Conservation (phyloP, 495 filamentous ascomycete genomes). For the Penicillium odoratum region DNA sequence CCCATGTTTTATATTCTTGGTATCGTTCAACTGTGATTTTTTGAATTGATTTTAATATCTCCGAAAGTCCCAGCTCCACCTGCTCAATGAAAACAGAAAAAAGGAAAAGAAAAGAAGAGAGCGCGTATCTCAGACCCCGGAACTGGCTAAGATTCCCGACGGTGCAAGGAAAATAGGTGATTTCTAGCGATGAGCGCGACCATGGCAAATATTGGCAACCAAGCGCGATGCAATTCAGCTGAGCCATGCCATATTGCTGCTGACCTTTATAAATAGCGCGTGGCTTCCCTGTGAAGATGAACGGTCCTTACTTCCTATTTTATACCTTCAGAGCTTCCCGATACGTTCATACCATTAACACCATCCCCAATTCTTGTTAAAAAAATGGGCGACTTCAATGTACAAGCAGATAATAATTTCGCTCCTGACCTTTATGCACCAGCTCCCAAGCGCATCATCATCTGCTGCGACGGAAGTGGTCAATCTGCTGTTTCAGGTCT, state of each 20-base stretch:
- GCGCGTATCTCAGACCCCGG: neutral
- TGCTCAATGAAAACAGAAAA: neutral
- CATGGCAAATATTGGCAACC: neutral
- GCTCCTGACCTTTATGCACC: neutral
- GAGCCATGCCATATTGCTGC: neutral
- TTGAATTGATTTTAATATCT: too few relatives aligned
- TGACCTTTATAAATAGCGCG: neutral
- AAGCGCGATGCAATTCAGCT: neutral
- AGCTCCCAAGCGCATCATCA: slow-evolving; percentile 5
- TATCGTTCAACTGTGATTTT: too few relatives aligned
- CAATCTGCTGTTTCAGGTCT: slow-evolving; percentile 19
- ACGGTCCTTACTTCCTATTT: neutral
- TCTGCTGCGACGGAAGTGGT: slow-evolving; percentile 24
- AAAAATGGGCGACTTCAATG: neutral
- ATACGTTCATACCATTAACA: neutral
- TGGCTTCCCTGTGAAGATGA: neutral
- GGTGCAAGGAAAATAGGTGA: slow-evolving; percentile 1
- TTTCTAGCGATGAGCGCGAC: slow-evolving; percentile 6
- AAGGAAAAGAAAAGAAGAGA: neutral
- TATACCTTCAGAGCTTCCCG: neutral
- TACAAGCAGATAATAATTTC: neutral
- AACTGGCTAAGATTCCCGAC: slow-evolving; percentile 12
- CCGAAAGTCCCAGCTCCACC: neutral
- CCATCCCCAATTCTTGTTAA: neutral
- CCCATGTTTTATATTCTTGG: too few relatives aligned